phyloP scores from a whole-genome alignment of 192 early-diverging fungal genomes.

The Physocladia obscura region DNA sequence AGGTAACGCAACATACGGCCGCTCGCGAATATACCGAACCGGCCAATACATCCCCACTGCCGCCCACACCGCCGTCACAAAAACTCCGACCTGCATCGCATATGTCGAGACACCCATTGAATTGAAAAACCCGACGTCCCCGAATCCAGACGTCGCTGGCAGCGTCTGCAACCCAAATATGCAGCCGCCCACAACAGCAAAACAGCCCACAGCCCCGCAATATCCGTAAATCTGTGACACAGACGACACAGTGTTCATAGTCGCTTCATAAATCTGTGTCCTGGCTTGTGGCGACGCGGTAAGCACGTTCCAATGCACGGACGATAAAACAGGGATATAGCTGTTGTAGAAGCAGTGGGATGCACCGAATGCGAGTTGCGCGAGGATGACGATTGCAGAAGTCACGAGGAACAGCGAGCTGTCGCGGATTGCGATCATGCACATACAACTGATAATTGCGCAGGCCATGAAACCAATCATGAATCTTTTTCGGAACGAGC shows the following conservation, averaged over 20 bases:
- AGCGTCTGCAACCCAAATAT: constrained; percentile 8
- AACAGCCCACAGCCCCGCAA: constrained; percentile 18
- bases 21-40: neutral
- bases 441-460: neutral
- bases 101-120: constrained; percentile 4
- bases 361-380: constrained; percentile 8
- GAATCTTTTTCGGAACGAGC: constrained; percentile 27
- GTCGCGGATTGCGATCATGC: constrained; percentile 16
- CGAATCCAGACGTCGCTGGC: constrained; percentile 17
- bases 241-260: constrained; percentile 17
- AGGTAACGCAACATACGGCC: constrained; percentile 23
- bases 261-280: neutral
- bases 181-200: constrained; percentile 16
- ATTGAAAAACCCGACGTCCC: constrained; percentile 2
- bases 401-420: constrained; percentile 2
- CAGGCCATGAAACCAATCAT: constrained; percentile 21
- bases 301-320: constrained; percentile 21
- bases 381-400: constrained; percentile 1
- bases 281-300: neutral
- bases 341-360: constrained; percentile 22
- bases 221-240: constrained; percentile 16
- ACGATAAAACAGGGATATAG: constrained; percentile 19
- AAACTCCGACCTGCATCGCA: constrained; percentile 18
- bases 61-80: constrained; percentile 14
- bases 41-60: constrained; percentile 8